Conservation (phyloP, 192 early-diverging fungal species). For the Umbelopsis sp. region DNA sequence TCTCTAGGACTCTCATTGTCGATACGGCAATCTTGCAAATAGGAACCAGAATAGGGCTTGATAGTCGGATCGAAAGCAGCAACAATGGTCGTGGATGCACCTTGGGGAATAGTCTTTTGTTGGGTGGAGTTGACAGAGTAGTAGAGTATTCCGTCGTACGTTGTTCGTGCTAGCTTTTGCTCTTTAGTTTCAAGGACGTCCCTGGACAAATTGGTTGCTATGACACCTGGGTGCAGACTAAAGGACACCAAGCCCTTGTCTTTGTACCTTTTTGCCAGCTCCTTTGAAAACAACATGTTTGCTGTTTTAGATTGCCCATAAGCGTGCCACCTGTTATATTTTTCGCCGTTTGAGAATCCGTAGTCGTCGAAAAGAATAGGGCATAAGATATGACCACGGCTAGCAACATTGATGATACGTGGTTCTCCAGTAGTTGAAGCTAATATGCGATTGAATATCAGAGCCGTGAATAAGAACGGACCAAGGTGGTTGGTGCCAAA, state of each 20-base stretch:
- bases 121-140: not conserved
- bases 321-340: not conserved
- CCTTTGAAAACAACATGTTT: slow-evolving; percentile 12
- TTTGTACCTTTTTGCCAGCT: not conserved
- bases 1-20: not conserved
- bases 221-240: slow-evolving; percentile 6
- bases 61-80: not conserved
- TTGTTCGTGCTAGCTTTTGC: not conserved
- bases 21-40: not conserved
- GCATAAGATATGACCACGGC: not conserved
- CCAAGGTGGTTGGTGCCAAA: slow-evolving; percentile 27
- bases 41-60: not conserved
- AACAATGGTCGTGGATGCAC: not conserved
- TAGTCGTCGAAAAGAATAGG: slow-evolving; percentile 11
- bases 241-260: not conserved
- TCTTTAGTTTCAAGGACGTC: not conserved
- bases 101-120: slow-evolving; percentile 1
- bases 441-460: not conserved
- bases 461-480: slow-evolving; percentile 19
- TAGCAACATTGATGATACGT: slow-evolving; percentile 14
- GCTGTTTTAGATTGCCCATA: slow-evolving; percentile 22
- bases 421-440: slow-evolving; percentile 14
- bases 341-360: not conserved
- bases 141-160: not conserved
- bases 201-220: not conserved